Base-by-base conservation (phyloP, 2,329 filamentous ascomycete species). In the Beauveria medogensis region DNA sequence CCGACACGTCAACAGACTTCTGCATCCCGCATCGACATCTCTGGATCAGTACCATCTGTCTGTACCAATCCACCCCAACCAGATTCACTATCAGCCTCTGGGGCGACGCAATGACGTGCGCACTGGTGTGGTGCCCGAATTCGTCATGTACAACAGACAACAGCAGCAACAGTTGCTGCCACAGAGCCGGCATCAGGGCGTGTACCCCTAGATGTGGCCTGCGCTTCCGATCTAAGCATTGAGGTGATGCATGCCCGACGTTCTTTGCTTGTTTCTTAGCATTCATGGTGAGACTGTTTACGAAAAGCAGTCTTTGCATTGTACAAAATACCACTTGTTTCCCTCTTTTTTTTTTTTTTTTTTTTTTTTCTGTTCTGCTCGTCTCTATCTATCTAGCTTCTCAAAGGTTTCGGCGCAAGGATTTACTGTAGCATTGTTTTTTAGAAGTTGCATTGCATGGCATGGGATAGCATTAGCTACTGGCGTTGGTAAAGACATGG, bases 1-100 rank as follows among this genome's bases (percentile, higher is more conserved):
- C 44, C 89, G 92, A 58, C 84, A 91, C 63, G 91, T 97, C 62
- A 92, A 94, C 67, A 96, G 91, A 0, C 82, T 97, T n/a, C 80
- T 97, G 34, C 91, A 94, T 62, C 91, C 92, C 7, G 90, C 92
- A 0, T 89, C 90, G 26, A 82, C 86, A 9, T 91, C 91, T 8
- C 82, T 95, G 64, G 88, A 93, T 64, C 83, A 89, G 67, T 88
- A 91, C 70, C 80, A 88, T 65, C 78, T 90, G 6, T 68, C 74
- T 10, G 69, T 83, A 72, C 75, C 78, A 78, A 68, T 83, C 72
- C 75, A 77, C 79, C 85, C 89, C 57, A 81, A 85, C 63, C 83
- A 92, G 75, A 92, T 95, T 87, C 88, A 93, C 71, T 90, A 94
- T 69, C 88, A 92, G 65, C 88, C 89, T 9, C 75, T 93, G 5